Conservation (phyloP, 2,329 filamentous ascomycete species). For the Aspergillus sergii region DNA sequence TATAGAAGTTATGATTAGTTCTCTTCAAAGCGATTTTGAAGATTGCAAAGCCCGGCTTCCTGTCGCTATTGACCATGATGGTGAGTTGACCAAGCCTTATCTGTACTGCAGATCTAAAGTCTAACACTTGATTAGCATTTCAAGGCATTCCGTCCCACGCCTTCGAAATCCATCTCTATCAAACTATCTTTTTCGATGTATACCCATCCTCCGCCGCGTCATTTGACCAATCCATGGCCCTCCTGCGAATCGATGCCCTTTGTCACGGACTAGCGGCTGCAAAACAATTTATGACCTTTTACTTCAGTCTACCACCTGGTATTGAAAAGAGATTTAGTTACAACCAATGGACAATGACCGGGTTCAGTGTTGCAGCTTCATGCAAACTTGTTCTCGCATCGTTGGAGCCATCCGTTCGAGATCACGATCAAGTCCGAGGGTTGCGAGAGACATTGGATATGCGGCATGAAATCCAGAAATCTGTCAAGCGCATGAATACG, state of each 20-base stretch:
- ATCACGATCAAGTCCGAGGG: slow-evolving; percentile 2
- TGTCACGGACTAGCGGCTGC: not conserved
- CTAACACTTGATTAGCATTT: not conserved
- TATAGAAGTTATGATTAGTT: slow-evolving; percentile 5
- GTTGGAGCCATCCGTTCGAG: not conserved
- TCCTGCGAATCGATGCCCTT: not conserved
- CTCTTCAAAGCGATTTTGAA: slow-evolving; percentile 6
- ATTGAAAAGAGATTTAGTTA: not conserved
- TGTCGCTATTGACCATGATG: slow-evolving; percentile 1
- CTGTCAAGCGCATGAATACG: slow-evolving; percentile 1
- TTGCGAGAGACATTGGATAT: slow-evolving; percentile 6
- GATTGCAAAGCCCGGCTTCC: slow-evolving; percentile 5
- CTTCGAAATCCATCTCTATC: not conserved
- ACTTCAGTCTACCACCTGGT: not conserved
- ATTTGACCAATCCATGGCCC: not conserved
- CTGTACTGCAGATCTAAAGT: not conserved
- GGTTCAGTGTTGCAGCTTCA: not conserved
- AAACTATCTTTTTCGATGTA: not conserved
- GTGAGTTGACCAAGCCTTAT: not conserved
- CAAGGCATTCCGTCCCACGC: not conserved
- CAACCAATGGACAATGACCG: not conserved
- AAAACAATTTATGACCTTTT: not conserved
- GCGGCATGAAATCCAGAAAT: slow-evolving; percentile 6
- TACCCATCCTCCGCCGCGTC: not conserved
- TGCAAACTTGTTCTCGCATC: not conserved